A percentile compares a stretch with the other conserved stretches of the same genome.
These are phyloP conservation scores for Trichoderma brevicompactum DNA, from an alignment of 2,329 filamentous ascomycete genomes.

Conservation along the genomic window DNA sequence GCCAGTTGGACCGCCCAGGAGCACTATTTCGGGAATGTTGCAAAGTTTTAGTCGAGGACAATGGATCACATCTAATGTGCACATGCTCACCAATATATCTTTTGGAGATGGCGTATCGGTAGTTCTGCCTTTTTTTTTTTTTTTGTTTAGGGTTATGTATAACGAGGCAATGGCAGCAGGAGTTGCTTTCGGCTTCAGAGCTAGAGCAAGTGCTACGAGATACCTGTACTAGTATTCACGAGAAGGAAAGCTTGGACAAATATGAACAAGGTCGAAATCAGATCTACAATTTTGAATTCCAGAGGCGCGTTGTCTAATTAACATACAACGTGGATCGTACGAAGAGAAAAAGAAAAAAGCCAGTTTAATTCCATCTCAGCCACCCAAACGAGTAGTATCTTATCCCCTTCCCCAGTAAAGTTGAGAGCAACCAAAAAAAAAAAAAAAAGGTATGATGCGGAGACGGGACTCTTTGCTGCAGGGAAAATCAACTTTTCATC, in stretches of 20 bases:
- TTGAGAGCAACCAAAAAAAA: conserved; percentile 17
- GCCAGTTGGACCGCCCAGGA: neutral
- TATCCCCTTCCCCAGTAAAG: conserved; percentile 17
- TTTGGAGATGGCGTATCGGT: conserved; percentile 25
- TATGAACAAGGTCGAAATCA: conserved; percentile 34
- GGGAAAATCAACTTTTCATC: conserved; percentile 15
- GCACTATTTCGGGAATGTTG: neutral
- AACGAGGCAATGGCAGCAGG: conserved; percentile 17
- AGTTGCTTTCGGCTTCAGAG: conserved; percentile 13
- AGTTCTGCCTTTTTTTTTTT: neutral
- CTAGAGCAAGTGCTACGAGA: conserved; percentile 17
- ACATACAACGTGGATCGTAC: conserved; percentile 30
- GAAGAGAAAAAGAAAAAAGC: neutral
- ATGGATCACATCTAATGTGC: conserved; percentile 24
- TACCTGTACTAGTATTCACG: conserved; percentile 24
- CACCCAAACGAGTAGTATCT: conserved; percentile 25
- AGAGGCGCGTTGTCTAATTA: conserved; percentile 42
- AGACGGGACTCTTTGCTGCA: conserved; percentile 15
- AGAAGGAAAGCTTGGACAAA: conserved; percentile 27
- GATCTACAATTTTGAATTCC: conserved; percentile 43
- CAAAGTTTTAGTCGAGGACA: conserved; percentile 8
- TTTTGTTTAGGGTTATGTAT: conserved; percentile 25
- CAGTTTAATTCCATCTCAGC: conserved; percentile 25
- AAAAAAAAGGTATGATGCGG: conserved; percentile 7
- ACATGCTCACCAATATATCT: conserved; percentile 13